These are phyloP conservation scores for Peronospora farinosa DNA, from an alignment of 352 stramenopile genomes.

Conservation along the genomic window DNA sequence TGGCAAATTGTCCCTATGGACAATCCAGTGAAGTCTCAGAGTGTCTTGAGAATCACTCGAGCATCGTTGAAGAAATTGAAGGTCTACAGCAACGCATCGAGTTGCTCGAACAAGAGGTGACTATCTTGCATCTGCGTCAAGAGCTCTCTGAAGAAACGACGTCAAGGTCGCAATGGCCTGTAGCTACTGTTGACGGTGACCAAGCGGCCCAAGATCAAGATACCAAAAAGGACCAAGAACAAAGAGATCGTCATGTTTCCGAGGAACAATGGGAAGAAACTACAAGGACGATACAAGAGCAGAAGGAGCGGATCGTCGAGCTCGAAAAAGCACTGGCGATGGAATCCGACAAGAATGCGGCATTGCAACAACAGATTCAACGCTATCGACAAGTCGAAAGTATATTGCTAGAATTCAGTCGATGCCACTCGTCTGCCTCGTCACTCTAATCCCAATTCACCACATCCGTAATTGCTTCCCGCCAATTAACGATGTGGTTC, in stretches of 20 bases:
- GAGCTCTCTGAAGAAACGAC: conserved; percentile 7
- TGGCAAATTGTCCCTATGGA: not conserved
- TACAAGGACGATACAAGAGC: conserved; percentile 3
- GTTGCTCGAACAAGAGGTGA: conserved; percentile 19
- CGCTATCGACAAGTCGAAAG: conserved; percentile 8
- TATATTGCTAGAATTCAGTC: conserved; percentile 10
- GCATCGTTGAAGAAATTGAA: not conserved
- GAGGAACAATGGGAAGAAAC: not conserved
- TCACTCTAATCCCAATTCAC: not conserved
- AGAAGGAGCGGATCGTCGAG: conserved; percentile 10
- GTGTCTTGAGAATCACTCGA: conserved; percentile 1
- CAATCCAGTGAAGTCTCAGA: not conserved
- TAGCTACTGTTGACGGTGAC: conserved; percentile 1
- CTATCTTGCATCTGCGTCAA: conserved; percentile 11
- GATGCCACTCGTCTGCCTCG: not conserved
- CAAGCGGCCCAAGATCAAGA: not conserved
- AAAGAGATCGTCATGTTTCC: conserved; percentile 1
- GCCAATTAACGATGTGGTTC: too few relatives aligned
- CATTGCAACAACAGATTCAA: conserved; percentile 7
- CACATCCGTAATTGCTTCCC: too few relatives aligned
- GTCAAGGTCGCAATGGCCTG: not conserved
- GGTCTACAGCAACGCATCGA: conserved; percentile 19
- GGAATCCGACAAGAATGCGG: conserved; percentile 4
- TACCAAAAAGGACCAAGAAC: not conserved
- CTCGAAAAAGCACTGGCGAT: conserved; percentile 13